Evolutionary conservation across 306 rosid species (phyloP).

Genomic region (Medicago arabica): DNA sequence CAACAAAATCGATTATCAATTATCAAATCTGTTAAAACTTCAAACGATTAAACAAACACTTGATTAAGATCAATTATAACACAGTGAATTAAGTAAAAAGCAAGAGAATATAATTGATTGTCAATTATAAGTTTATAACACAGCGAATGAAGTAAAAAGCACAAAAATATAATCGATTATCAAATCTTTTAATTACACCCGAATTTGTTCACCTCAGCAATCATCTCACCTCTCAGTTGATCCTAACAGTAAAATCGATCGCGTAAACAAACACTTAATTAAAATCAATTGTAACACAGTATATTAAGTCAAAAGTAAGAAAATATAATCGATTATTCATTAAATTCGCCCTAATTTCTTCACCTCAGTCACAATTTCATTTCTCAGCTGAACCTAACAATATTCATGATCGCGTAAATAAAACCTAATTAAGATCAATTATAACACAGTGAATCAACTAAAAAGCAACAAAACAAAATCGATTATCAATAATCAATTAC

Average conservation of each 20-base stretch:
- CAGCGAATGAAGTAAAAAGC: no score
- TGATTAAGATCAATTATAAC: constrained; percentile 8
- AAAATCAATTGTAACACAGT: constrained; percentile 1
- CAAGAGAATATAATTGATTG: neutral
- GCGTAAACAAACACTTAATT: constrained; percentile 2
- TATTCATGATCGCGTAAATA: constrained; percentile 1
- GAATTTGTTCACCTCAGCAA: constrained; percentile 67
- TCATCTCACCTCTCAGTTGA: constrained; percentile 81
- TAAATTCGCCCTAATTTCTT: neutral
- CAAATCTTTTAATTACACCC: constrained; percentile 51
- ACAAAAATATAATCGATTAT: no score
- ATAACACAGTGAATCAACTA: neutral
- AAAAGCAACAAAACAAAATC: neutral
- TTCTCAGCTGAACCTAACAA: no score
- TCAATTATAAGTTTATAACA: neutral
- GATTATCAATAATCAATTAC: constrained; percentile 2
- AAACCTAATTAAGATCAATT: constrained; percentile 3
- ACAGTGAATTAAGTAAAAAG: neutral
- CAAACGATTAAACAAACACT: neutral
- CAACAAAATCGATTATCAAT: neutral
- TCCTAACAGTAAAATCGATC: no score
- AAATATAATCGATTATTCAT: constrained; percentile 1
- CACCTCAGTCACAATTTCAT: no score
- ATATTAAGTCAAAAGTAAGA: neutral
- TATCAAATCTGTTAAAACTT: neutral